Base-by-base conservation (phyloP, 2,329 filamentous ascomycete species). In the Pseudocercospora cruenta region DNA sequence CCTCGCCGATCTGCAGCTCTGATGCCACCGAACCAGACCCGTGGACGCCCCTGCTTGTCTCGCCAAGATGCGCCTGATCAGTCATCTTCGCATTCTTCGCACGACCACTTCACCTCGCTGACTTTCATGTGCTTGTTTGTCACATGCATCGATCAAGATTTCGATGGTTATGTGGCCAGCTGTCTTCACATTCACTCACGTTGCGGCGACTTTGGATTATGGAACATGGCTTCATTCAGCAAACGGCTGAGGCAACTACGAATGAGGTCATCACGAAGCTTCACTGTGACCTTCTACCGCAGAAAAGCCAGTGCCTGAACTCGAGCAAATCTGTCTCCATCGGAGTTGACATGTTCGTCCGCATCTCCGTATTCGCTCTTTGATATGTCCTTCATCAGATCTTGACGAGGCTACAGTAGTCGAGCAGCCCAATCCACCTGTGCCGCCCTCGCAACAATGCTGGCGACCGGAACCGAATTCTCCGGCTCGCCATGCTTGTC, bases 81-180 rank as follows among this genome's bases (percentile, higher is more conserved):
- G 31, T 58, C 55, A 58, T 58, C 55, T 58, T 36, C 31, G 55
- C 55, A 19, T 39, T 43, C 16, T 24, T 36, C 31, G 55, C 55
- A 24, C 22, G 16, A 36, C 16, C 55, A 58, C 55, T 39, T 39
- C 55, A 58, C 24, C 19, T 58, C 33, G 22, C n/a, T 1, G 26
- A 24, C 22, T 24, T 26, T 58, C 53, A 26, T 55, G 53, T 55
- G 53, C 26, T 12, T 7, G 9, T 26, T 5, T 51, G 10, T 26
- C 9, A 51, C 22, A 51, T 51, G 22, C 12, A 26, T 51, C 21
- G 14, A 51, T 4, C 19, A 10, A 51, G 47, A 36, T 3, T 36
- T 16, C 12, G 33, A 36, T 12, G 3, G 33, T 33, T 33, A 12
- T 33, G 31, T n/a, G 36, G 14, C 14, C 36, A 39, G 36, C 14